Percentiles rank a stretch among this genome's conserved stretches.
Evolutionary conservation across 2,329 filamentous ascomycete genomes (phyloP).

Genomic region (Colletotrichum kahawae): DNA sequence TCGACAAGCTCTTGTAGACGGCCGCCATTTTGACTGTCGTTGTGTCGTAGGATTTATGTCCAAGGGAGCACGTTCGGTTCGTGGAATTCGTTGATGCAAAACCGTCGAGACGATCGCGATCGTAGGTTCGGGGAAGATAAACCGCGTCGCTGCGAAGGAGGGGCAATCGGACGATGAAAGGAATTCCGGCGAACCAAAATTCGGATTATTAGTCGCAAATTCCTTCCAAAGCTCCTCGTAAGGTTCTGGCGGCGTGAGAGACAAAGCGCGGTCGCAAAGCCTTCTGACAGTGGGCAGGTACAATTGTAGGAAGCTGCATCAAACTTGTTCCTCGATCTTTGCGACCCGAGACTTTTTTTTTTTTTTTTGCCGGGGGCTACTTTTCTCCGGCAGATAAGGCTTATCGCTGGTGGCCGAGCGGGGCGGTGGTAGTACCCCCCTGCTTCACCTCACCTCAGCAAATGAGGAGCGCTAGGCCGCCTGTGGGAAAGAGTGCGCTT

Average conservation of each 20-base stretch:
- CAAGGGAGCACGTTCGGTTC: background rate
- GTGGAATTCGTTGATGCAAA: background rate
- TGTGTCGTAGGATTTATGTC: background rate
- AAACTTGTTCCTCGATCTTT: background rate
- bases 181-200: background rate
- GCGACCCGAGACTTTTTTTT: background rate
- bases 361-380: slow-evolving; percentile 19
- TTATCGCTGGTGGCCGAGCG: slow-evolving; percentile 28
- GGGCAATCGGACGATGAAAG: background rate
- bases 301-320: background rate
- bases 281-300: background rate
- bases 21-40: slow-evolving; percentile 62
- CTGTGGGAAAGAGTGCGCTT: background rate
- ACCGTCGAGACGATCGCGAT: background rate
- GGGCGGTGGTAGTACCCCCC: background rate
- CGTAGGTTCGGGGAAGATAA: background rate
- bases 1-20: slow-evolving; percentile 77
- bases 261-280: background rate
- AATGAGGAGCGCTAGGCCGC: background rate
- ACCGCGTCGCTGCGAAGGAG: background rate
- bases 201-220: background rate
- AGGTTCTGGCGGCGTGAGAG: background rate
- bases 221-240: background rate
- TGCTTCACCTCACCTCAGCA: background rate
- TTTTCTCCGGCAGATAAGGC: slow-evolving; percentile 36